Conservation (phyloP, 116 monocot species). For the Papilionanthe hybrid region DNA sequence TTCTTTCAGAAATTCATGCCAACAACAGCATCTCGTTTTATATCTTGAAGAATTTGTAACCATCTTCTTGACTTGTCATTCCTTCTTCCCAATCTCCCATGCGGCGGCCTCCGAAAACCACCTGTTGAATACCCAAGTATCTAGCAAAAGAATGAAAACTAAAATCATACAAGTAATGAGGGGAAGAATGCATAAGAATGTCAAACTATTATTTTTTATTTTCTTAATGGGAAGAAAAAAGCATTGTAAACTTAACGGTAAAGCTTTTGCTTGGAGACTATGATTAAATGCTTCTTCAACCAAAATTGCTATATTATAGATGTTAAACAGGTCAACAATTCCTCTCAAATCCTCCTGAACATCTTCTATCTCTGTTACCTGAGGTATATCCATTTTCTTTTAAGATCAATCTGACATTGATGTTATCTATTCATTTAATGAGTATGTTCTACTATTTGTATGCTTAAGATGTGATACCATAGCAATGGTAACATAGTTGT, state of each 20-base stretch:
- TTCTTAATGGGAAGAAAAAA: neutral
- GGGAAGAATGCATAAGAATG: neutral
- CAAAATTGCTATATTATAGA: neutral
- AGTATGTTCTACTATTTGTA: too few species aligned
- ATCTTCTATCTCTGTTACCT: too few species aligned
- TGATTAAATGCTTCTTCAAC: neutral
- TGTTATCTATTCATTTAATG: too few species aligned
- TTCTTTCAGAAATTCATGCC: too few species aligned
- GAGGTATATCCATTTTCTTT: too few species aligned
- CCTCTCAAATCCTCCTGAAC: too few species aligned
- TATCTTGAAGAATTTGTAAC: conserved; percentile 91
- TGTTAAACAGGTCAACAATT: too few species aligned
- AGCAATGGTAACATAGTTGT: too few species aligned
- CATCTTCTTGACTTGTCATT: conserved; percentile 79
- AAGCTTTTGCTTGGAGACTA: neutral
- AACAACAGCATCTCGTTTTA: conserved; percentile 16
- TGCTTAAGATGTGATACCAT: too few species aligned
- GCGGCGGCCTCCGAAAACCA: conserved; percentile 80
- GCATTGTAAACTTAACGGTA: neutral
- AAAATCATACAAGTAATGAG: neutral
- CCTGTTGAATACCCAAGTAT: conserved; percentile 93
- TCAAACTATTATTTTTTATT: too few species aligned
- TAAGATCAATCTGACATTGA: too few species aligned
- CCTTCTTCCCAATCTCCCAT: conserved; percentile 99
- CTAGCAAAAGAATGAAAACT: conserved; percentile 26